phyloP scores from a whole-genome alignment of 2,329 filamentous ascomycete species.

The Dactylellina drechsleri region DNA sequence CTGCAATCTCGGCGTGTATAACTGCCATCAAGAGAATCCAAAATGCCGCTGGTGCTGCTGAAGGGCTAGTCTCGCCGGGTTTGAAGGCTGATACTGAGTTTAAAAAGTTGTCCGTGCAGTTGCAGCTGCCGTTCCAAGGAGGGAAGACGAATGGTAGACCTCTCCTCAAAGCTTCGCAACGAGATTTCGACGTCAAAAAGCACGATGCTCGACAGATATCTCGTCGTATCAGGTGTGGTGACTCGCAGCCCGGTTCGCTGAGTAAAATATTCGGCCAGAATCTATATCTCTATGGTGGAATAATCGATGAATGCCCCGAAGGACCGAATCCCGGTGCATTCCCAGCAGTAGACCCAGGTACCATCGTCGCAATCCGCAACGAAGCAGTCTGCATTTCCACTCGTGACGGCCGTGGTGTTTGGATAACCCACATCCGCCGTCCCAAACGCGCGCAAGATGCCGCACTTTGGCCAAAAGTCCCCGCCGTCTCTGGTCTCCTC shows the following conservation, averaged over 20 bases:
- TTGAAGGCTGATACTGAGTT: constrained; percentile 59
- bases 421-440: constrained; percentile 63
- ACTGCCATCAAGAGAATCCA: constrained; percentile 62
- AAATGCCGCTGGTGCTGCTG: constrained; percentile 55
- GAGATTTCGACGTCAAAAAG: constrained; percentile 61
- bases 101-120: constrained; percentile 59
- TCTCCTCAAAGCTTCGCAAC: constrained; percentile 62
- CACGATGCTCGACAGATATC: constrained; percentile 62
- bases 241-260: constrained; percentile 63
- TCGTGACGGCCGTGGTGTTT: constrained; percentile 62
- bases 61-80: constrained; percentile 55
- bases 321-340: constrained; percentile 43
- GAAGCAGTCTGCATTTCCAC: constrained; percentile 62
- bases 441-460: constrained; percentile 62
- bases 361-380: constrained; percentile 61
- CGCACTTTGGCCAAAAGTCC: constrained; percentile 63
- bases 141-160: constrained; percentile 61
- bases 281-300: constrained; percentile 63
- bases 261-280: constrained; percentile 61
- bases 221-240: constrained; percentile 62
- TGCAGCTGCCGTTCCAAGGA: constrained; percentile 62
- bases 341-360: constrained; percentile 56
- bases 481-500: constrained; percentile 61
- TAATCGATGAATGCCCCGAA: constrained; percentile 59
- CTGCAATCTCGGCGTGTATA: constrained; percentile 61